Conservation (phyloP, 768 basidiomycete genomes). For the Dentipellis sp. region DNA sequence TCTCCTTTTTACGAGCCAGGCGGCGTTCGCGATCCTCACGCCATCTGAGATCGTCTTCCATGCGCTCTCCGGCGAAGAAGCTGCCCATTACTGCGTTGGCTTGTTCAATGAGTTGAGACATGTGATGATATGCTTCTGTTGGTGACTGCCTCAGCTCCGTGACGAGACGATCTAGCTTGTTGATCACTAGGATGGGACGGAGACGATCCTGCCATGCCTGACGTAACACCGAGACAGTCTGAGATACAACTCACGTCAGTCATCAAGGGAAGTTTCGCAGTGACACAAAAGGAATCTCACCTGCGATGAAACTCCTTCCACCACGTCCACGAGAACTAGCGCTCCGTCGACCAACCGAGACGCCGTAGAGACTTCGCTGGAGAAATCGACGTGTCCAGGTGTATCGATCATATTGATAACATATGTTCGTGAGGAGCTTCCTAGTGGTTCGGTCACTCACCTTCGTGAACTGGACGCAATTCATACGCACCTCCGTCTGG, state of each 20-base stretch:
- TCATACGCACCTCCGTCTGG: constrained; percentile 45
- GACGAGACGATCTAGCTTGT: constrained; percentile 91
- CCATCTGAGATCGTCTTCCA: constrained; percentile 96
- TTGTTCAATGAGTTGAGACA: constrained; percentile 89
- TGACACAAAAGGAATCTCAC: constrained; percentile 29
- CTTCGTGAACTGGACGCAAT: constrained; percentile 3
- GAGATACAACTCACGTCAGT: neutral
- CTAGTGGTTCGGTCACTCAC: constrained; percentile 34
- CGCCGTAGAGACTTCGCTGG: constrained; percentile 92
- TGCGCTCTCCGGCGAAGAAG: constrained; percentile 90
- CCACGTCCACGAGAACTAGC: constrained; percentile 89
- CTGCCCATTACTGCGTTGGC: constrained; percentile 98
- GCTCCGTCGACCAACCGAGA: constrained; percentile 93
- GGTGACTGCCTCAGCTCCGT: constrained; percentile 90
- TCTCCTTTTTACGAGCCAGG: constrained; percentile 68
- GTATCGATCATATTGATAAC: constrained; percentile 96
- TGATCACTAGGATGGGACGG: constrained; percentile 89
- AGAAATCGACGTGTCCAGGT: constrained; percentile 98
- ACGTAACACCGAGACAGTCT: constrained; percentile 93
- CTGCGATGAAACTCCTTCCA: constrained; percentile 98
- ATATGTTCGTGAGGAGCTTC: constrained; percentile 55
- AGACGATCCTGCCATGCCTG: constrained; percentile 91
- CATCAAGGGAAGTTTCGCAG: too few relatives aligned
- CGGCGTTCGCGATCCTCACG: constrained; percentile 84
- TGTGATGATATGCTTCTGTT: constrained; percentile 88